Percentiles rank a stretch among this genome's conserved stretches.
Evolutionary conservation across 1,284 basidiomycete species (phyloP).

Genomic region (Moesziomyces parantarcticus): DNA sequence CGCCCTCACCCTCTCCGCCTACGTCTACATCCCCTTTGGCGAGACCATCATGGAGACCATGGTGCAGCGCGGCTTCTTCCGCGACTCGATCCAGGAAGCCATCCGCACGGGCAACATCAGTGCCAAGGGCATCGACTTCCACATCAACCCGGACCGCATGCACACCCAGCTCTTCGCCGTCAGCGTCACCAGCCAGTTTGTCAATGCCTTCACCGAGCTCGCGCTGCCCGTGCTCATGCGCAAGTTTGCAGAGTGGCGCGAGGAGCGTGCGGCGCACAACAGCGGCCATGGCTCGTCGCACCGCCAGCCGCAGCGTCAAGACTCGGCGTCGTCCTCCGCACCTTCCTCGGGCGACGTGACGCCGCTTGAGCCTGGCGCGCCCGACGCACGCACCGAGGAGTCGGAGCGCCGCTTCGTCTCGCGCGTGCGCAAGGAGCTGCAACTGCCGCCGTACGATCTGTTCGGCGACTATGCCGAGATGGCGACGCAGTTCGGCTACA

Average conservation of each 20-base stretch:
- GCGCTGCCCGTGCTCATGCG: conserved; percentile 76
- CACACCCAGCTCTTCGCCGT: conserved; percentile 94
- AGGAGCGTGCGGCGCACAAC: conserved; percentile 25
- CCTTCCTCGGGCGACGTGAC: conserved; percentile 26
- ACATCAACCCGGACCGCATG: conserved; percentile 75
- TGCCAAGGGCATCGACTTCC: conserved; percentile 57
- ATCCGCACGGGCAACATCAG: conserved; percentile 52
- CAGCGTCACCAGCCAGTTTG: conserved; percentile 88
- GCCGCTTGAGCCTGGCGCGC: neutral
- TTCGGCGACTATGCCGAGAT: conserved; percentile 88
- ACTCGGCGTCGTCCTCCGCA: conserved; percentile 7
- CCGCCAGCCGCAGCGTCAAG: conserved; percentile 5
- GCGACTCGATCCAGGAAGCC: conserved; percentile 46
- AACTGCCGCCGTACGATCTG: conserved; percentile 78
- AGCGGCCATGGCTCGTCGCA: neutral
- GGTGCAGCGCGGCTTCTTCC: conserved; percentile 59
- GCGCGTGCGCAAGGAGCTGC: conserved; percentile 80
- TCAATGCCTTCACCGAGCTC: conserved; percentile 84
- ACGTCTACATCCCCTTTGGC: conserved; percentile 67
- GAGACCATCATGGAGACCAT: conserved; percentile 60
- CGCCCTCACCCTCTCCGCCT: conserved; percentile 61
- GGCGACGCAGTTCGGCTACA: conserved; percentile 84
- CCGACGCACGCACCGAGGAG: conserved; percentile 8
- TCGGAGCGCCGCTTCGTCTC: conserved; percentile 81
- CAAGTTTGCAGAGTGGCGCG: conserved; percentile 49